Conservation (phyloP, 2,329 filamentous ascomycete genomes). For the Monosporascus sp. region DNA sequence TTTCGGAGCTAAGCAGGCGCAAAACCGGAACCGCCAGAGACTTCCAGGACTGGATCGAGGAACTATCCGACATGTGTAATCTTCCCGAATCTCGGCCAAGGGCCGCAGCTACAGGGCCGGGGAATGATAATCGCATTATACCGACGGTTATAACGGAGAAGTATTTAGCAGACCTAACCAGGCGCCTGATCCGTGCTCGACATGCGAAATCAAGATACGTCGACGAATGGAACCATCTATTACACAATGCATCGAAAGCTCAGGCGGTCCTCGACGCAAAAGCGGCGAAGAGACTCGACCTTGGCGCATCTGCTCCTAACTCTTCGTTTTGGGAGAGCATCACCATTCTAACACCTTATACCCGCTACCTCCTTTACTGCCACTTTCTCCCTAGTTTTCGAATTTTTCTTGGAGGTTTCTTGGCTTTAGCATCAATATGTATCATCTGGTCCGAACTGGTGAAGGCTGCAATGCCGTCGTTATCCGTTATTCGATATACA, state of each 20-base stretch:
- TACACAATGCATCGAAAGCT: constrained; percentile 67
- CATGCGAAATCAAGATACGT: constrained; percentile 80
- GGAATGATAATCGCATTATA: constrained; percentile 43
- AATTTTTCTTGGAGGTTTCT: constrained; percentile 59
- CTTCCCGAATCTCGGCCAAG: constrained; percentile 58
- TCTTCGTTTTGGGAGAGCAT: constrained; percentile 49
- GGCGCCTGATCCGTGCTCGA: constrained; percentile 73
- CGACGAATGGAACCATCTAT: constrained; percentile 78
- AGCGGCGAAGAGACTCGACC: constrained; percentile 74
- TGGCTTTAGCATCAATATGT: constrained; percentile 70
- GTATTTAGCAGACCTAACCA: constrained; percentile 84
- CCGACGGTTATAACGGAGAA: constrained; percentile 88
- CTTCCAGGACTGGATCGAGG: constrained; percentile 94
- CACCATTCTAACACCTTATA: constrained; percentile 70
- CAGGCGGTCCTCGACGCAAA: constrained; percentile 82
- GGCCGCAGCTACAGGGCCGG: constrained; percentile 33
- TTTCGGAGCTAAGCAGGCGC: constrained; percentile 71
- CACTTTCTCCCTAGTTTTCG: constrained; percentile 66
- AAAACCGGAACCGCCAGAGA: constrained; percentile 73
- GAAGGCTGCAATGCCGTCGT: constrained; percentile 70
- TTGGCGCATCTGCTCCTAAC: constrained; percentile 55
- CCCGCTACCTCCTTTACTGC: constrained; percentile 73
- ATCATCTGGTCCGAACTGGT: constrained; percentile 94
- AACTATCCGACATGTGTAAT: constrained; percentile 73
- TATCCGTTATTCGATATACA: constrained; percentile 64